Base-by-base conservation (phyloP, 495 filamentous ascomycete genomes). In the Elasticomyces elasticus region DNA sequence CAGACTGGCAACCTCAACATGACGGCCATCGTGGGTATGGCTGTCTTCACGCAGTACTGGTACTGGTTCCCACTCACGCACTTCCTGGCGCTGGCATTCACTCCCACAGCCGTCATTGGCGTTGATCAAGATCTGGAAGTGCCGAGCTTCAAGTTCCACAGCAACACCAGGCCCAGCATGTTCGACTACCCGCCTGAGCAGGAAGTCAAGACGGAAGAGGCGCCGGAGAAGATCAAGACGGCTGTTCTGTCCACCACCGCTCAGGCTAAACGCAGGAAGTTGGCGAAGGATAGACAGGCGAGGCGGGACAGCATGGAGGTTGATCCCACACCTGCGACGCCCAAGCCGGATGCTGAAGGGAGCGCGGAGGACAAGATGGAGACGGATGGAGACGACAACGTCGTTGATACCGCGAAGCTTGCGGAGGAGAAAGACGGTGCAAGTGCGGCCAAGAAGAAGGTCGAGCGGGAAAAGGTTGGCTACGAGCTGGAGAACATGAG, bases 21-120 rank as follows among this genome's bases (percentile, higher is more conserved):
- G 87, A 79, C 88, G 17, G 94, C 87, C 53, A 92, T 97, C 54
- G 90, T 99, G 20, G 94, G 94, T 56, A 95, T 95, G 80, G 89
- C 89, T 37, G 85, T 99, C 25, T 99, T 99, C 73, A 92, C 88
- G 6, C 94, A 99, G 68, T 99, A 99, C 73, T 99, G 94, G 94
- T 99, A 99, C 72, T 99, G 94, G 94, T 99, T 99, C 81, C 94
- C 94, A 44, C 81, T 96, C 61, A 95, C 92, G 23, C 94, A 97
- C 69, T 99, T 99, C 80, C 71, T 99, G 20, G 91, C 89, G 0
- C 76, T 97, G 56, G 88, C 85, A 64, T 96, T 97, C 66, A 84
- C 85, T 7, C 94, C 94, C 0, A 97, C 94, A 9, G 85, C 90
- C 1, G 86, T 99, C 62, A 95, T 96, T 53, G 91, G 84, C 44